Evolutionary conservation across 257 asterid species (phyloP).

Genomic region (Solanum acaule): DNA sequence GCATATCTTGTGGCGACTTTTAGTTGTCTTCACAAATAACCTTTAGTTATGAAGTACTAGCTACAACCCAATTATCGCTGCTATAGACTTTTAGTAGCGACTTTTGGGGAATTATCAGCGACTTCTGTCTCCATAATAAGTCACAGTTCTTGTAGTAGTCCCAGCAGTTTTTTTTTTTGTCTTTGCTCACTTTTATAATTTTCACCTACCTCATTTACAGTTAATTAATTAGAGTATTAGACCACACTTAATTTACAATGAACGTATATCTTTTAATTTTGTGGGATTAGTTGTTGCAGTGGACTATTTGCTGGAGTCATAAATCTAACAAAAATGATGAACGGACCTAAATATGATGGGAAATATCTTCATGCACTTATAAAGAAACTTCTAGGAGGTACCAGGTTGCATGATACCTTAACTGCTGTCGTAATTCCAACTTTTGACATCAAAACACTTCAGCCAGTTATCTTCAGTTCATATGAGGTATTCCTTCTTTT

Average conservation of each 20-base stretch:
- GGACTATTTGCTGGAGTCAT: conserved; percentile 18
- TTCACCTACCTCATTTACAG: neutral
- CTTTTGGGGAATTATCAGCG: neutral
- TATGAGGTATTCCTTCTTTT: conserved; percentile 14
- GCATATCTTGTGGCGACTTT: neutral
- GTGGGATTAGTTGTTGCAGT: conserved; percentile 11
- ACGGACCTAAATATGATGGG: conserved; percentile 37
- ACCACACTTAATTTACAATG: neutral
- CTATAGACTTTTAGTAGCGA: too few species aligned
- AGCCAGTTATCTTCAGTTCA: conserved; percentile 35
- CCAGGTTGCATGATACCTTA: conserved; percentile 30
- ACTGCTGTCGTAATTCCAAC: conserved; percentile 38
- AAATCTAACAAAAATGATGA: conserved; percentile 14
- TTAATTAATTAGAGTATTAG: neutral
- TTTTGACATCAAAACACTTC: conserved; percentile 41
- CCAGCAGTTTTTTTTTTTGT: neutral
- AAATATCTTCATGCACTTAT: conserved; percentile 19
- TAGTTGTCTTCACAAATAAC: neutral
- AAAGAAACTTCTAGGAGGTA: conserved; percentile 10
- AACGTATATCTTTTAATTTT: neutral
- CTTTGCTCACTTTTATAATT: neutral
- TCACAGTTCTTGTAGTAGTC: neutral
- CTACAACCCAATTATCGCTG: neutral
- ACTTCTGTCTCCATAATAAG: neutral
- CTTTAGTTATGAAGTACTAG: too few species aligned